Conservation (phyloP, 345 rosid species). For the Melaleuca alternifolia region DNA sequence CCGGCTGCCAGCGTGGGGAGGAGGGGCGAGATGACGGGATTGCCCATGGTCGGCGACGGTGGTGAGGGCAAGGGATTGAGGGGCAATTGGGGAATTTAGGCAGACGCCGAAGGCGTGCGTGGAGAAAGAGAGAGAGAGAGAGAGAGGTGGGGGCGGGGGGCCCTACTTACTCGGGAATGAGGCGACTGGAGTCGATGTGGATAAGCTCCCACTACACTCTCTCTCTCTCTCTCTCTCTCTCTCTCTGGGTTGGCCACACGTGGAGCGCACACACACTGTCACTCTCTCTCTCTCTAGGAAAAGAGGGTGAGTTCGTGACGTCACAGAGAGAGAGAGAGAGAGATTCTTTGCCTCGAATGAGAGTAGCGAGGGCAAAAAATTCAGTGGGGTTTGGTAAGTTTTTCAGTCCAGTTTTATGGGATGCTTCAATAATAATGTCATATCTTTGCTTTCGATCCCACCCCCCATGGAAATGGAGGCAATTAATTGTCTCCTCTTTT, state of each 20-base stretch:
- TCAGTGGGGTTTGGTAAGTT: neutral
- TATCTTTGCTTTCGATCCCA: neutral
- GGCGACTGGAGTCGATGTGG: conserved; percentile 6
- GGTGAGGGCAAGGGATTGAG: no score
- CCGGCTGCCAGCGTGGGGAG: neutral
- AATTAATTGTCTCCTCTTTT: neutral
- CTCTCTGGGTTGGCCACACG: neutral
- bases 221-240: neutral
- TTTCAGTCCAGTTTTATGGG: neutral
- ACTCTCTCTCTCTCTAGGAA: neutral
- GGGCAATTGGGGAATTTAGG: neutral
- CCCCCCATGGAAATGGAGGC: neutral
- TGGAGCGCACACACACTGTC: neutral
- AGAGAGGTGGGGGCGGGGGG: conserved; percentile 15
- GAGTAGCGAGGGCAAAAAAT: neutral
- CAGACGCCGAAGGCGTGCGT: neutral
- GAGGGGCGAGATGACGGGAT: neutral
- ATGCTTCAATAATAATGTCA: neutral
- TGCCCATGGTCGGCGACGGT: neutral
- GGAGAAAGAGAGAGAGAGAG: conserved; percentile 10
- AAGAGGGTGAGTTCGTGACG: neutral
- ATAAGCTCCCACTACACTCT: conserved; percentile 2
- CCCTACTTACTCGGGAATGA: conserved; percentile 16
- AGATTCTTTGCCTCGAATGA: neutral
- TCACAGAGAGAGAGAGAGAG: neutral